Evolutionary conservation across 1,284 basidiomycete species (phyloP).

Genomic region (Papiliotrema laurentii): DNA sequence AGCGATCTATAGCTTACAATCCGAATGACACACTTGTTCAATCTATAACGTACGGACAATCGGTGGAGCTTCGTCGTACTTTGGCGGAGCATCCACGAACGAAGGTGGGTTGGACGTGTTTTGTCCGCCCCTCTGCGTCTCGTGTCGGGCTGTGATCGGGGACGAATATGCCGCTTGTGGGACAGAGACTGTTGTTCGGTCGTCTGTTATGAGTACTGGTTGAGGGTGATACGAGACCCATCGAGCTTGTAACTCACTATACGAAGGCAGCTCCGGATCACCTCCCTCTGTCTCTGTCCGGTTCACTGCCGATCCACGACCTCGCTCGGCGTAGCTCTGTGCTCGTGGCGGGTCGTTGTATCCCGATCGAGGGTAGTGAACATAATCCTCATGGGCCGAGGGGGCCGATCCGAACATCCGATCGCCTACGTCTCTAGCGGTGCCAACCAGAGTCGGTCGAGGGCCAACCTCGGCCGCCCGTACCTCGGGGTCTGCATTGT

Average conservation of each 20-base stretch:
- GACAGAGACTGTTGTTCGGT: background rate
- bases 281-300: background rate
- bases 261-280: conserved; percentile 5
- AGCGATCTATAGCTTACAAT: no score
- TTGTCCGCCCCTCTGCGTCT: no score
- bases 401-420: background rate
- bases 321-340: background rate
- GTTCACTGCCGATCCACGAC: background rate
- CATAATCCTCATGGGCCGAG: background rate
- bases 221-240: no score
- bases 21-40: no score
- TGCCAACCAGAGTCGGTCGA: background rate
- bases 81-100: background rate
- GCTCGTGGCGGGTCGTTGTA: no score
- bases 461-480: background rate
- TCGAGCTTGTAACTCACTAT: conserved; percentile 3
- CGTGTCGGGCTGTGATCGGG: conserved; percentile 1
- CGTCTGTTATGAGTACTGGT: conserved; percentile 2
- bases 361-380: background rate
- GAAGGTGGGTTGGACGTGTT: no score
- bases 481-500: background rate
- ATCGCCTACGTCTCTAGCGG: conserved; percentile 5
- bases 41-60: background rate
- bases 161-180: conserved; percentile 3
- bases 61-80: background rate